Percentiles rank a stretch among this genome's conserved stretches.
phyloP scores from a whole-genome alignment of 1,284 basidiomycete species.

The Trichosporon inkin region DNA sequence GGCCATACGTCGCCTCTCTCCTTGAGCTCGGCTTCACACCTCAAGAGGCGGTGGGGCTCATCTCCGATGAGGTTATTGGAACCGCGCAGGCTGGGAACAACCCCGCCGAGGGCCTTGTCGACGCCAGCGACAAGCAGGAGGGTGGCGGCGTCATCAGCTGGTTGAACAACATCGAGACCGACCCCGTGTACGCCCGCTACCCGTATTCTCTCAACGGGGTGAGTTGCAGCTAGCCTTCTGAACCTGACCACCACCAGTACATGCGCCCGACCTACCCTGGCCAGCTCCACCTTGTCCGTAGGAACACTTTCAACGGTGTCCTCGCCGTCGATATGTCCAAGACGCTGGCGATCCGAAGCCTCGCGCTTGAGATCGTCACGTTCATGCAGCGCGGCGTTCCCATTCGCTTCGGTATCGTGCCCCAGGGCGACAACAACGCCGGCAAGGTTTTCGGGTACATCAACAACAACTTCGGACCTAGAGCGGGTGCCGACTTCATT shows the following conservation, averaged over 20 bases:
- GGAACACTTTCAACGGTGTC: conserved; percentile 77
- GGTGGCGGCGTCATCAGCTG: conserved; percentile 70
- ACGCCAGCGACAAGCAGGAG: conserved; percentile 80
- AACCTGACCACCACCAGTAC: conserved; percentile 27
- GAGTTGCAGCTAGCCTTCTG: conserved; percentile 11
- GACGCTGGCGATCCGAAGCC: conserved; percentile 58
- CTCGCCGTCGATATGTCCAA: conserved; percentile 72
- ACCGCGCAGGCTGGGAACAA: conserved; percentile 55
- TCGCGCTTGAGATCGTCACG: conserved; percentile 51
- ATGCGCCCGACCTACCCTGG: conserved; percentile 56
- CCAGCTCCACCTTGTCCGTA: conserved; percentile 64
- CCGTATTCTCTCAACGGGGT: conserved; percentile 31
- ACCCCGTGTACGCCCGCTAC: conserved; percentile 55
- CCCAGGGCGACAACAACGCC: conserved; percentile 56
- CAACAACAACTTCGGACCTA: conserved; percentile 61
- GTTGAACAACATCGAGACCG: conserved; percentile 87
- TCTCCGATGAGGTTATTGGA: conserved; percentile 62
- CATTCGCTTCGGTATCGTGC: conserved; percentile 77
- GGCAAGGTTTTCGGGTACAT: conserved; percentile 68
- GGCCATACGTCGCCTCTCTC: conserved; percentile 61
- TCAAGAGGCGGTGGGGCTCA: conserved; percentile 63
- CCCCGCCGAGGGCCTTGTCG: conserved; percentile 70
- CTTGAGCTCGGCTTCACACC: conserved; percentile 61
- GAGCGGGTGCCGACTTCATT: conserved; percentile 61
- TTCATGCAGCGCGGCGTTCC: conserved; percentile 70